Percentiles rank a stretch among this genome's conserved stretches.
Evolutionary conservation across 2,329 filamentous ascomycete genomes (phyloP).

Genomic region (Xylaria hypoxylon): DNA sequence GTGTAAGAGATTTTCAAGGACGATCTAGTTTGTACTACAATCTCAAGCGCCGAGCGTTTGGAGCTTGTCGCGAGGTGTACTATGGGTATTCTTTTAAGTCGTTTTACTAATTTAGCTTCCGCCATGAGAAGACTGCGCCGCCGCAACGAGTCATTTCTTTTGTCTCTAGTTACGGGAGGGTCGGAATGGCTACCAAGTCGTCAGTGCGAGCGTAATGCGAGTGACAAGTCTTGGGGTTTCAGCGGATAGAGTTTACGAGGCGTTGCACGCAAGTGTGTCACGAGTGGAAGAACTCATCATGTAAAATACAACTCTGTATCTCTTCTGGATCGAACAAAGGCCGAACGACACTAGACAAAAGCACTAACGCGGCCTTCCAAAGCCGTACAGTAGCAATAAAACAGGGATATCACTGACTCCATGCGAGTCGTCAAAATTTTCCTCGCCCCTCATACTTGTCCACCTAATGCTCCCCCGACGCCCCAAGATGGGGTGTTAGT

Average conservation of each 20-base stretch:
- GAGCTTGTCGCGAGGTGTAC: background rate
- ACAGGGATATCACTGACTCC: slow-evolving; percentile 26
- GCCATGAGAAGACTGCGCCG: background rate
- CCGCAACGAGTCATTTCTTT: slow-evolving; percentile 21
- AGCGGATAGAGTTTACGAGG: background rate
- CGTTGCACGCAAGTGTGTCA: slow-evolving; percentile 4
- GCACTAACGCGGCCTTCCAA: slow-evolving; percentile 4
- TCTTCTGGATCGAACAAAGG: background rate
- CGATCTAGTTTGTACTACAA: background rate
- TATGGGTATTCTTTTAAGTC: slow-evolving; percentile 10
- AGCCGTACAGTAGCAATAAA: slow-evolving; percentile 8
- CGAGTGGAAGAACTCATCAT: slow-evolving; percentile 8
- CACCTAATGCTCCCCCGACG: slow-evolving; percentile 1
- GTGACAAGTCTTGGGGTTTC: background rate
- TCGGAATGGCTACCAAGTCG: slow-evolving; percentile 13
- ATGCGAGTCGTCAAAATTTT: slow-evolving; percentile 24
- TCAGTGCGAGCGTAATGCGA: background rate
- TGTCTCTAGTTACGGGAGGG: background rate
- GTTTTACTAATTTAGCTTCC: slow-evolving; percentile 23
- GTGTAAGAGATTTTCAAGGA: no score
- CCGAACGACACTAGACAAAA: slow-evolving; percentile 24
- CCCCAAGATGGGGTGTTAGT: background rate
- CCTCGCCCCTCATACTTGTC: slow-evolving; percentile 14
- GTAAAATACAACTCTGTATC: slow-evolving; percentile 17
- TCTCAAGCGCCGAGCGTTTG: slow-evolving; percentile 5